Conservation (phyloP, 2,329 filamentous ascomycete genomes). For the Dactylellina haptotyla region DNA sequence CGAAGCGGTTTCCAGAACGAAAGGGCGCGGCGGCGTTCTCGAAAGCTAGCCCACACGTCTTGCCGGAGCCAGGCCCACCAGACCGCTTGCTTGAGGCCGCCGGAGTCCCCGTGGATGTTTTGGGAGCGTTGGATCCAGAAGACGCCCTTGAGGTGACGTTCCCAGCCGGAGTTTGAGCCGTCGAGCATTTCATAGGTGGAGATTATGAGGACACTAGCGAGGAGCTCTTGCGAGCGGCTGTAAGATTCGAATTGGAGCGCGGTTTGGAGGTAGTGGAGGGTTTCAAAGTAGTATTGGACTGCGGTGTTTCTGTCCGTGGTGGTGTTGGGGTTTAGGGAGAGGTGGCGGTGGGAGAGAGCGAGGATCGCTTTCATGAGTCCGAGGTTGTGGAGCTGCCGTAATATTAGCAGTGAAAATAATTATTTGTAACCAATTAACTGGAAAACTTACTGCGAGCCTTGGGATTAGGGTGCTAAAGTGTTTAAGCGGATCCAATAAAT, state of each 20-base stretch:
- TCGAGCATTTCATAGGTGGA: constrained; percentile 76
- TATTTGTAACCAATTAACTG: constrained; percentile 63
- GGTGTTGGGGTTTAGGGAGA: constrained; percentile 61
- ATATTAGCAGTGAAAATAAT: constrained; percentile 57
- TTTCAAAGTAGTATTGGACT: constrained; percentile 71
- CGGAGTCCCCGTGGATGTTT: constrained; percentile 70
- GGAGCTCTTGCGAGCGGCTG: constrained; percentile 68
- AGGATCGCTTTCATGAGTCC: constrained; percentile 70
- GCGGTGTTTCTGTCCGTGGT: constrained; percentile 61
- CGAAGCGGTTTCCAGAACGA: constrained; percentile 70
- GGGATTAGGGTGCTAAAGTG: constrained; percentile 60
- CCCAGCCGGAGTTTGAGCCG: constrained; percentile 68
- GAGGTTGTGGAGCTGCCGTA: constrained; percentile 65
- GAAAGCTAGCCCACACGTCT: constrained; percentile 73
- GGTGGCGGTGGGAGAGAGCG: constrained; percentile 68
- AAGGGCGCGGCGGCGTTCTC: constrained; percentile 68
- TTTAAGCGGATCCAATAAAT: constrained; percentile 60
- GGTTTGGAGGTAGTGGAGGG: constrained; percentile 70
- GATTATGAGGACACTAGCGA: constrained; percentile 70
- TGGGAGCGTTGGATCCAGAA: constrained; percentile 74
- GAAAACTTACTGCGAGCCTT: constrained; percentile 58
- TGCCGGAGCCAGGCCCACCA: constrained; percentile 76
- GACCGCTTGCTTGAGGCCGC: constrained; percentile 68
- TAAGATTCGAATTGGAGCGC: constrained; percentile 71
- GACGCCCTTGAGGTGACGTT: constrained; percentile 71